These are phyloP conservation scores for Cryphonectria japonica DNA, from an alignment of 2,329 filamentous ascomycete genomes.

Conservation along the genomic window DNA sequence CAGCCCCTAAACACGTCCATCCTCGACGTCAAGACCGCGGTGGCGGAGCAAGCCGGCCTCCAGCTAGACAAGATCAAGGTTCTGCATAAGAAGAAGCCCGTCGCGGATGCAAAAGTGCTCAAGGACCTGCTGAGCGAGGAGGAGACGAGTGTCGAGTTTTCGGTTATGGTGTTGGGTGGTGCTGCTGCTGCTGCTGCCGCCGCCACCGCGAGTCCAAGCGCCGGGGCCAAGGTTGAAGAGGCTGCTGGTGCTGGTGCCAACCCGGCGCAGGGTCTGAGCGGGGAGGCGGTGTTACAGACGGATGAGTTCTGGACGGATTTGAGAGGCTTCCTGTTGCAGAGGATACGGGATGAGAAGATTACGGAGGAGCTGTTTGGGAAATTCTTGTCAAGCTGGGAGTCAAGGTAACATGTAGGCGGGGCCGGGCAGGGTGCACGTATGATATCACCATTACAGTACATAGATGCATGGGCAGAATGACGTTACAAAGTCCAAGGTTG, in stretches of 20 bases:
- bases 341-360: slow-evolving; percentile 70
- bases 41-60: slow-evolving; percentile 66
- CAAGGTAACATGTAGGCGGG: slow-evolving; percentile 8
- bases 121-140: slow-evolving; percentile 69
- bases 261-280: slow-evolving; percentile 58
- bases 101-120: slow-evolving; percentile 75
- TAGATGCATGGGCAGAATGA: neutral
- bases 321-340: slow-evolving; percentile 76
- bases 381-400: slow-evolving; percentile 74
- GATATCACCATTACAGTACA: neutral
- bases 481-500: neutral
- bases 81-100: slow-evolving; percentile 84
- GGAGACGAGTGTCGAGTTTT: slow-evolving; percentile 68
- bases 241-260: slow-evolving; percentile 40
- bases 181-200: slow-evolving; percentile 37
- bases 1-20: slow-evolving; percentile 72
- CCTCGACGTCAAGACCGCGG: slow-evolving; percentile 74
- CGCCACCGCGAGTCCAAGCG: slow-evolving; percentile 15
- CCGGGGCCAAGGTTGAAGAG: slow-evolving; percentile 43
- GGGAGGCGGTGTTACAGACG: slow-evolving; percentile 64
- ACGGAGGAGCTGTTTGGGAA: slow-evolving; percentile 66
- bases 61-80: slow-evolving; percentile 82
- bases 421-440: neutral
- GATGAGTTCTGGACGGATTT: slow-evolving; percentile 88
- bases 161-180: slow-evolving; percentile 62